These are phyloP conservation scores for Xylaria venustula DNA, from an alignment of 495 filamentous ascomycete species.

Conservation along the genomic window DNA sequence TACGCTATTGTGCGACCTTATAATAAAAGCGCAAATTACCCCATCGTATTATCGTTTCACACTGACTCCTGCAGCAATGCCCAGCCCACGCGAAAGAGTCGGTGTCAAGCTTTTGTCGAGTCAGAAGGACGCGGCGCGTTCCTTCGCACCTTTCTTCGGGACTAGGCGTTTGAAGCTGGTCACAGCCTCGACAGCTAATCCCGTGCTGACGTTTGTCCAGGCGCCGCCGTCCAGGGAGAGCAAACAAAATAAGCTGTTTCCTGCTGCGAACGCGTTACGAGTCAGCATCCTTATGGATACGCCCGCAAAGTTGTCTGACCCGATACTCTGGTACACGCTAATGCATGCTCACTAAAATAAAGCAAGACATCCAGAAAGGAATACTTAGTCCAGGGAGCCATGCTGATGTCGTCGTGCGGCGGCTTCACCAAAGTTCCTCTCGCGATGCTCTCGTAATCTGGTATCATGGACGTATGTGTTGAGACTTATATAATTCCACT, in stretches of 20 bases:
- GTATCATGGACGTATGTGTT: neutral
- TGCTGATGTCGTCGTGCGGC: slow-evolving; percentile 1
- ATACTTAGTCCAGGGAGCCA: slow-evolving; percentile 6
- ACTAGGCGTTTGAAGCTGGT: slow-evolving; percentile 8
- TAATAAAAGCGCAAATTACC: neutral
- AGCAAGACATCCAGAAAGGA: slow-evolving; percentile 28
- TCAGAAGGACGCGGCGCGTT: neutral
- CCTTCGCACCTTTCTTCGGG: slow-evolving; percentile 7
- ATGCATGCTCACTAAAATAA: slow-evolving; percentile 33
- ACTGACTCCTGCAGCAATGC: neutral
- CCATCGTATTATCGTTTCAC: slow-evolving; percentile 1
- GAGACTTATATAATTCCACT: neutral
- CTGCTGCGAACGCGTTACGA: neutral
- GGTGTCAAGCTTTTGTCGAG: neutral
- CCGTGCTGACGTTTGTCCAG: neutral
- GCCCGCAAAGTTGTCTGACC: slow-evolving; percentile 24
- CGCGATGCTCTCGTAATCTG: neutral
- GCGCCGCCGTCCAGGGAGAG: neutral
- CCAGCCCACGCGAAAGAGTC: neutral
- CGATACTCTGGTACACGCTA: slow-evolving; percentile 40
- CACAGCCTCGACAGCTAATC: slow-evolving; percentile 6
- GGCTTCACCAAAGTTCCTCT: neutral
- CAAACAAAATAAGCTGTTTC: neutral
- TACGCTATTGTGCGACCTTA: neutral
- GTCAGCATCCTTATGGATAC: slow-evolving; percentile 10